These are phyloP conservation scores for Diplogelasinospora grovesii DNA, from an alignment of 495 filamentous ascomycete species.

Conservation along the genomic window DNA sequence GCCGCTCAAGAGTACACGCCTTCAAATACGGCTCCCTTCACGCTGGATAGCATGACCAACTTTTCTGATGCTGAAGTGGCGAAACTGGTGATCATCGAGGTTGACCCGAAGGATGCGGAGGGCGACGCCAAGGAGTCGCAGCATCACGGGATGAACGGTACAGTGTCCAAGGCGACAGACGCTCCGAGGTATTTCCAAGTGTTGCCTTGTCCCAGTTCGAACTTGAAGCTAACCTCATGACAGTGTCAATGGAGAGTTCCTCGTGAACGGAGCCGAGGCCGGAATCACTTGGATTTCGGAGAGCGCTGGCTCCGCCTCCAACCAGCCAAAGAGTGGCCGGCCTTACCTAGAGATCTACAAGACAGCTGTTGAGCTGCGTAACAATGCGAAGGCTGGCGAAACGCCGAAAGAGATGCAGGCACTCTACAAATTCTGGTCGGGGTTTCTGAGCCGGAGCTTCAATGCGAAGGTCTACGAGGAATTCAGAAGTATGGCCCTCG, in stretches of 20 bases:
- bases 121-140: too few species aligned
- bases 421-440: constrained; percentile 74
- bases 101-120: neutral
- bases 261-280: neutral
- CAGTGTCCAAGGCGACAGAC: neutral
- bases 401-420: constrained; percentile 52
- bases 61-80: constrained; percentile 53
- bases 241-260: constrained; percentile 8
- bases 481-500: constrained; percentile 63
- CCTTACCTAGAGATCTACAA: constrained; percentile 49
- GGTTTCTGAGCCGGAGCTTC: constrained; percentile 69
- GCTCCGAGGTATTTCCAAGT: constrained; percentile 2
- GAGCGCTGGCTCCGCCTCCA: constrained; percentile 6
- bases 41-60: constrained; percentile 37
- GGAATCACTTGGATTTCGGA: constrained; percentile 11
- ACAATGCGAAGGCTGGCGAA: constrained; percentile 38
- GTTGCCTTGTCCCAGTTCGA: neutral
- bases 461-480: constrained; percentile 74
- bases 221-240: neutral
- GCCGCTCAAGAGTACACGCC: constrained; percentile 73
- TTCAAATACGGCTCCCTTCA: constrained; percentile 34
- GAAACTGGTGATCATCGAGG: constrained; percentile 23
- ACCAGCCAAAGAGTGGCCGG: constrained; percentile 44
- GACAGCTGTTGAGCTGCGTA: constrained; percentile 52
- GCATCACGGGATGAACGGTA: constrained; percentile 4